These are phyloP conservation scores for Tricharina praecox DNA, from an alignment of 495 filamentous ascomycete species.

Conservation along the genomic window DNA sequence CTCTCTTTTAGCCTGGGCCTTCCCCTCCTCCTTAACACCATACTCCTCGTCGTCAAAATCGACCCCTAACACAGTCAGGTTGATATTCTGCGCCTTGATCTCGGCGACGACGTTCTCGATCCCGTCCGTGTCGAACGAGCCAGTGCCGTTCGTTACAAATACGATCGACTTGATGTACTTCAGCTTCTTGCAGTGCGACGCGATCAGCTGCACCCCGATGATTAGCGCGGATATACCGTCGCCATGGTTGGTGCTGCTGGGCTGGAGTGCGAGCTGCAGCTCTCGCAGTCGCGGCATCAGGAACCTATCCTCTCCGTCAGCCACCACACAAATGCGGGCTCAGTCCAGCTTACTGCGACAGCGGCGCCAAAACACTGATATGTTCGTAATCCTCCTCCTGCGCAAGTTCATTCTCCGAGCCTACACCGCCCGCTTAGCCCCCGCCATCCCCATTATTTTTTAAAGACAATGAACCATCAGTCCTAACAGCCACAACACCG, in stretches of 20 bases:
- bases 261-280: constrained; percentile 43
- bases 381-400: constrained; percentile 48
- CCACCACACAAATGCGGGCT: too few species aligned
- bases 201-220: constrained; percentile 74
- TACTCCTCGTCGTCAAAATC: constrained; percentile 91
- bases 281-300: constrained; percentile 48
- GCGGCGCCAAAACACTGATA: constrained; percentile 54
- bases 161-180: constrained; percentile 74
- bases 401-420: constrained; percentile 49
- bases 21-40: constrained; percentile 86
- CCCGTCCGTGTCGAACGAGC: constrained; percentile 48
- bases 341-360: constrained; percentile 46
- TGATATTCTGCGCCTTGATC: constrained; percentile 56
- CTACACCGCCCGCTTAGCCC: constrained; percentile 28
- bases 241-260: constrained; percentile 53
- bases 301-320: too few species aligned
- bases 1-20: constrained; percentile 47
- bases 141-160: constrained; percentile 65
- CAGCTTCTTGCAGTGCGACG: constrained; percentile 61
- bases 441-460: too few species aligned
- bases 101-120: constrained; percentile 49
- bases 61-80: constrained; percentile 62
- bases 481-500: constrained; percentile 68
- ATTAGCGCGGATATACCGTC: constrained; percentile 79
- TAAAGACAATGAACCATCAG: constrained; percentile 54